Evolutionary conservation across 202 grass and related monocot genomes (phyloP), one percentile per base, ranked within the genome.

Genomic region (Carex sylvatica): DNA sequence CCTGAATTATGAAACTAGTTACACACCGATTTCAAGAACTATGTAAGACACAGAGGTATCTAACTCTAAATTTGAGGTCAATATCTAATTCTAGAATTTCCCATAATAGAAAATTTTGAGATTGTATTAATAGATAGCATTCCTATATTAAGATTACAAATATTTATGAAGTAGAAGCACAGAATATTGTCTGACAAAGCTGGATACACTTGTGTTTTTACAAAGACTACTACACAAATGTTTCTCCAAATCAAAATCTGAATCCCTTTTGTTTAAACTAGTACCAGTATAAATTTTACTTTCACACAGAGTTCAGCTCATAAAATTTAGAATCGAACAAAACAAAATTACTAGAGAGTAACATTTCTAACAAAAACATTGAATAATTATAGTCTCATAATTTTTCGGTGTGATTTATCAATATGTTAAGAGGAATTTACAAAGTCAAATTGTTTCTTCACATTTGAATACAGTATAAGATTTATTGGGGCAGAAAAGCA

Each of bases 391-490:
- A 81, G 22, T 82, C 79, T 53, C 22, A 52, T 47, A 33, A n/a
- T 3, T 82, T 82, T 82, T 65, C 9, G 5, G 33, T 23, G 74
- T 60, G 74, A 60, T 60, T 78, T 38, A 33, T 78, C 52, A 78
- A 55, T 59, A 35, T 70, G 6, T 56, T 55, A 54, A 58, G 26
- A 70, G 65, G 62, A 53, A 82, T 68, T 22, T 78, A 70, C 62
- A 51, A 51, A 82, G 80, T 82, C 44, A 69, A 82, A 53, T 82
- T 68, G 19, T 82, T 68, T 58, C 46, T 67, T 26, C n/a, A 51
- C 28, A 82, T 54, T 67, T 70, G 26, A 70, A 64, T 26, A 33
- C 52, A 69, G 65, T 82, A 18, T 16, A 70, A 70, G 40, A 31
- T 82, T 82, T 54, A 82, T 38, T 65, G 14, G 23, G n/a, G 47